Base-by-base conservation (phyloP, 2,329 filamentous ascomycete genomes). In the Cordyceps sp. region DNA sequence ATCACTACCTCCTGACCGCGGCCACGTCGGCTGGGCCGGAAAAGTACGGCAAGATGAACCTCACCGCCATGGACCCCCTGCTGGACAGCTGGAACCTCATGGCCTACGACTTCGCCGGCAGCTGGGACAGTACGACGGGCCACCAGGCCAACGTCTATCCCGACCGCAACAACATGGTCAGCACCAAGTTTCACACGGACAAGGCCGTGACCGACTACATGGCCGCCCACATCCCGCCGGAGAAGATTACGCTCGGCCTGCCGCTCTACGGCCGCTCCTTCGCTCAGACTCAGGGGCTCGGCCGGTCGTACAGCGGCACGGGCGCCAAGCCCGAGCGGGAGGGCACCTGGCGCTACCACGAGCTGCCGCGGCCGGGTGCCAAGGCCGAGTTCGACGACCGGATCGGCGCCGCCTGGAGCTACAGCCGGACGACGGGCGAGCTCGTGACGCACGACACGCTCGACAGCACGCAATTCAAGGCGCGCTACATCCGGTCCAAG, bases 241-340 rank as follows among this genome's bases (percentile, higher is more conserved):
- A 55, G 31, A 88, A 86, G 54, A 70, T 92, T 31, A 65, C 81
- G 6, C 54, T 90, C 21, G 82, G 82, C 1, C 67, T 88, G 57
- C 80, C 83, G 0, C 61, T 90, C 1, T 90, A 88, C 47, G 83
- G 82, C 1, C 74, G 81, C n/a, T 65, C 75, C 0, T 90, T 90
- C 45, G 58, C 64, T 31, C 59, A 67, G 28, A 88, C 83, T 0
- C 53, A 62, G 5, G 81, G 81, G 0, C 62, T 77, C 1, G 83
- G 81, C 1, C 55, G 64, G 40, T 46, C 65, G 1, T 90, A 66
- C 54, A 59, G 45, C 5, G 78, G 79, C 10, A 56, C 49, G 58
- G 14, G 78, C 77, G 0, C 49, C 55, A 9, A 42, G 50, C 29
- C 69, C 80, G 48, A 48, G 63, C 17, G 7, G 6, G 16, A 21